Conservation (phyloP, 1,284 basidiomycete genomes). For the Melampsora americana region DNA sequence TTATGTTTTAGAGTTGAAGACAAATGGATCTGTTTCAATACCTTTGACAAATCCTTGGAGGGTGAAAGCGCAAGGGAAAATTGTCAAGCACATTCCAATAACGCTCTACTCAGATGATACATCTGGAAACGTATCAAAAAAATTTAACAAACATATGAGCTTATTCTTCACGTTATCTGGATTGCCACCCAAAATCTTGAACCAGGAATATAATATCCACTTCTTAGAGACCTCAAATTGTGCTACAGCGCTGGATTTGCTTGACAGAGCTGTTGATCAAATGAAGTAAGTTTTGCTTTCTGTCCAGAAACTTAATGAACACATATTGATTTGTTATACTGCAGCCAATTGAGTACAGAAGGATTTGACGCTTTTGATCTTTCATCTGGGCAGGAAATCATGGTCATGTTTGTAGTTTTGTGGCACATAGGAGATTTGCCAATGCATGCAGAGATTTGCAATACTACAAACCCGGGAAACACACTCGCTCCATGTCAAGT, state of each 20-base stretch:
- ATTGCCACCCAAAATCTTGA: neutral
- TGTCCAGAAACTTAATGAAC: too few relatives aligned
- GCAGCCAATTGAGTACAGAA: neutral
- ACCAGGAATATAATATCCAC: constrained; percentile 15
- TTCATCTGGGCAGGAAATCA: neutral
- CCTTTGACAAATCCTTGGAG: too few relatives aligned
- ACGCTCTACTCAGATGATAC: constrained; percentile 55
- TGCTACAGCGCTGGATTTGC: neutral
- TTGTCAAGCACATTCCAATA: constrained; percentile 49
- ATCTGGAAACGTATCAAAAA: too few relatives aligned
- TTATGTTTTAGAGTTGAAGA: too few relatives aligned
- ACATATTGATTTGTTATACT: too few relatives aligned
- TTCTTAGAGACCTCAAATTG: neutral
- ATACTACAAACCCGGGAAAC: constrained; percentile 8
- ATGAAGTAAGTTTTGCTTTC: neutral
- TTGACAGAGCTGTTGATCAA: neutral
- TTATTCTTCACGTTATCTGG: constrained; percentile 48
- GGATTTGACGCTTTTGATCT: constrained; percentile 8
- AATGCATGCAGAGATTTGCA: constrained; percentile 22
- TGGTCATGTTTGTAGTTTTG: neutral
- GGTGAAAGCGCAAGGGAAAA: too few relatives aligned
- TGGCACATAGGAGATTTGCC: neutral
- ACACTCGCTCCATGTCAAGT: neutral
- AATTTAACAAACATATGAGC: constrained; percentile 54
- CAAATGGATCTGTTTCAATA: too few relatives aligned